Evolutionary conservation across 2,329 filamentous ascomycete species (phyloP).

Genomic region (Myriangium duriaei): DNA sequence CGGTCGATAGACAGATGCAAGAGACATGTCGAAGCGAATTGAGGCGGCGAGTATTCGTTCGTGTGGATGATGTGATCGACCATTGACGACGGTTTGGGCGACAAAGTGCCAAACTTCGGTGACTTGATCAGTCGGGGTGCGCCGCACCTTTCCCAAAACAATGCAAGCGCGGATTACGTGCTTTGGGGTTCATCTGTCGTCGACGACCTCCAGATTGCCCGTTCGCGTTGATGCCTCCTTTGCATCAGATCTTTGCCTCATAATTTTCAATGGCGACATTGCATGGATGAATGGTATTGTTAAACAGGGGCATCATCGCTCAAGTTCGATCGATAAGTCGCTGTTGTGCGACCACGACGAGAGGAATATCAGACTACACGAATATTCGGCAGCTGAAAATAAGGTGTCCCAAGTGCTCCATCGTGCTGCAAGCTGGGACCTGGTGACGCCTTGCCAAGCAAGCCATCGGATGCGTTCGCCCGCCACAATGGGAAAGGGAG

Average conservation of each 20-base stretch:
- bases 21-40: background rate
- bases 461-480: too few relatives aligned
- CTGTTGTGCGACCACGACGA: too few relatives aligned
- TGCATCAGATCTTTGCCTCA: background rate
- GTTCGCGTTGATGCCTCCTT: background rate
- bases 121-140: constrained; percentile 1
- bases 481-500: too few relatives aligned
- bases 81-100: constrained; percentile 9
- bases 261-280: too few relatives aligned
- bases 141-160: constrained; percentile 2
- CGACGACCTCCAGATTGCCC: background rate
- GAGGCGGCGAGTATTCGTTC: background rate
- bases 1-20: constrained; percentile 2
- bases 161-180: constrained; percentile 9
- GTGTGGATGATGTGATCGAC: constrained; percentile 13
- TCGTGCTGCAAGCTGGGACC: background rate
- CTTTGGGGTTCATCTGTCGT: constrained; percentile 4
- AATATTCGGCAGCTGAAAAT: background rate
- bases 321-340: too few relatives aligned
- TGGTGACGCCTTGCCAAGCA: too few relatives aligned
- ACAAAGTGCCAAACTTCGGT: constrained; percentile 3
- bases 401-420: background rate
- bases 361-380: too few relatives aligned
- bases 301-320: too few relatives aligned
- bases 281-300: too few relatives aligned